Evolutionary conservation across 1,284 basidiomycete species (phyloP), one percentile per base, ranked within the genome.

Genomic region (Ustilago trichophora): DNA sequence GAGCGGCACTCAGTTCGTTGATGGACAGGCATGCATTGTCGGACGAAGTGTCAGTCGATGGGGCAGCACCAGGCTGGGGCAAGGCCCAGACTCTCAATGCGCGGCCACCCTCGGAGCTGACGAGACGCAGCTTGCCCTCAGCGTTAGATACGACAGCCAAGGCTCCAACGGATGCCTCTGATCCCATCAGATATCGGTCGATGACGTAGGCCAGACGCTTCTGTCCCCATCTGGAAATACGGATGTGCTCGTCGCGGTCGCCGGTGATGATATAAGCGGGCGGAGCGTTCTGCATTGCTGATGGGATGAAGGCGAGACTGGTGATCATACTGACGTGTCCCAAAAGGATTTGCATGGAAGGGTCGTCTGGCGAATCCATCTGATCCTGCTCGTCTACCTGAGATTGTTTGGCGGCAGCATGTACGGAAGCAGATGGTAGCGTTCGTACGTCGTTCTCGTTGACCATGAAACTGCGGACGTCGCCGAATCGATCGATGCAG

Each of bases 201-300:
- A 77, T 66, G 37, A 80, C 60, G 34, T 78, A 67, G 0, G 65
- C 73, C 12, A 70, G 50, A 6, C 73, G 71, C 32, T 55, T 48
- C 4, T 59, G 32, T 6, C 78, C 76, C 78, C 78, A 80, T 27
- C 78, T 60, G 9, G 78, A 80, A 24, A 80, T 63, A n/a, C 78
- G 69, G 24, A 80, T 78, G 53, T 80, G 78, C 55, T 78, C 78
- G 55, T 80, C 78, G n/a, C 78, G 65, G 42, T 80, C 78, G 16
- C 70, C 62, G 0, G 73, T 76, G 36, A 80, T 51, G 33, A 80
- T 66, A 55, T 57, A 68, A 0, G 50, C 29, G 21, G 50, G 55
- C 6, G 73, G 67, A 18, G 62, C 38, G 11, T 42, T 38, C 4
- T 31, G 9, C 11, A 37, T 44, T 6, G 45, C 35, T 25, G 32